These are phyloP conservation scores for Torrubiellomyces zombiae DNA, from an alignment of 2,329 filamentous ascomycete species.

Conservation along the genomic window DNA sequence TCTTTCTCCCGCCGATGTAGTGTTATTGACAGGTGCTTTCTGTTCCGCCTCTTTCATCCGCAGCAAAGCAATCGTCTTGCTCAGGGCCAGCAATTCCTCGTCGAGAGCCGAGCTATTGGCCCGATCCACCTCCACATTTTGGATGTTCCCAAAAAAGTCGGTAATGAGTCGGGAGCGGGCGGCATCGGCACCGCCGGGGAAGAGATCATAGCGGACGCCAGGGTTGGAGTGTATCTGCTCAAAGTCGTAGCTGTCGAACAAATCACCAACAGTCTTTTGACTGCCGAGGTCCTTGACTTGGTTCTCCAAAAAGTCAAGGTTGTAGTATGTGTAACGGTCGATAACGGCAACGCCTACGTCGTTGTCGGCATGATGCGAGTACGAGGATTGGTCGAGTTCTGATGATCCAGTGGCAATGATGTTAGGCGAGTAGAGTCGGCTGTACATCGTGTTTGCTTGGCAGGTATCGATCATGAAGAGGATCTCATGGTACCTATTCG, in stretches of 20 bases:
- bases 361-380: slow-evolving; percentile 94
- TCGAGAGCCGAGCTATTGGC: slow-evolving; percentile 40
- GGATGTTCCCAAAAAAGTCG: slow-evolving; percentile 96
- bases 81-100: slow-evolving; percentile 64
- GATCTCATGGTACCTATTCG: slow-evolving; percentile 87
- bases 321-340: slow-evolving; percentile 97
- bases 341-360: slow-evolving; percentile 97
- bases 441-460: slow-evolving; percentile 99
- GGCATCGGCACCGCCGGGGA: slow-evolving; percentile 62
- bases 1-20: slow-evolving; percentile 12
- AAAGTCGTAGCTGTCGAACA: slow-evolving; percentile 93
- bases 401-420: slow-evolving; percentile 97
- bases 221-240: slow-evolving; percentile 88
- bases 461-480: slow-evolving; percentile 99
- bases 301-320: slow-evolving; percentile 87
- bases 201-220: slow-evolving; percentile 89
- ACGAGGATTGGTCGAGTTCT: slow-evolving; percentile 88
- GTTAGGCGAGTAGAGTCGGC: slow-evolving; percentile 92
- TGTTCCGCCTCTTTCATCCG: slow-evolving; percentile 30
- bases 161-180: slow-evolving; percentile 72
- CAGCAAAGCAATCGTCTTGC: slow-evolving; percentile 43
- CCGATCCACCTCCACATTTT: slow-evolving; percentile 80
- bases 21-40: slow-evolving; percentile 14
- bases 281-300: slow-evolving; percentile 73
- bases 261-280: slow-evolving; percentile 78